Conservation (phyloP, 768 basidiomycete genomes). For the Mrakia gelida region DNA sequence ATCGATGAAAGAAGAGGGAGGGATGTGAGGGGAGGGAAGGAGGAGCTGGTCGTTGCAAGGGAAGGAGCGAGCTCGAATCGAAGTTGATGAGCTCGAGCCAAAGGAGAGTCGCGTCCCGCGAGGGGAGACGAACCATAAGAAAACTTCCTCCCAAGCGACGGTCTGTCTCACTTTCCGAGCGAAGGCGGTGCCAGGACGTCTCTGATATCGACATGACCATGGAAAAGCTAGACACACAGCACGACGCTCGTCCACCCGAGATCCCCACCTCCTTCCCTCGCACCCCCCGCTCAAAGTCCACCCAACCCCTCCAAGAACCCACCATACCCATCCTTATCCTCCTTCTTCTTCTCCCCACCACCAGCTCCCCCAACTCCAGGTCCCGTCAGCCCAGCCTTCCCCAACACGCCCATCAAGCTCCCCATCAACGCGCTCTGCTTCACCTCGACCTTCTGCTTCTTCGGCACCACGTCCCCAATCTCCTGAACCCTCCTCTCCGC, state of each 20-base stretch:
- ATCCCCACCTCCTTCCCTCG: not conserved
- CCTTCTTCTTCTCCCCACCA: conserved; percentile 22
- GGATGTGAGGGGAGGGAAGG: not conserved
- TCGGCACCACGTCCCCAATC: not conserved
- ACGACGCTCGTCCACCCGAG: not conserved
- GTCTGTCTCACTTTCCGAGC: too few species aligned
- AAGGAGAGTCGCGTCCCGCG: too few species aligned
- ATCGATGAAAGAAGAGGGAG: too few species aligned
- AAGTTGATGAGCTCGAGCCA: not conserved
- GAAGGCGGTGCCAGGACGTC: too few species aligned
- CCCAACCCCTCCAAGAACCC: conserved; percentile 19
- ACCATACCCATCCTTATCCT: conserved; percentile 21
- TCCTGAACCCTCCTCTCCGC: not conserved
- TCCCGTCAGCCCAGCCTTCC: conserved; percentile 22
- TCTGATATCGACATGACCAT: too few species aligned
- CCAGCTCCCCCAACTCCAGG: not conserved
- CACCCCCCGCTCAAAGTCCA: not conserved
- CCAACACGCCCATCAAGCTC: conserved; percentile 25
- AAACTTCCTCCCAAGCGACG: too few species aligned
- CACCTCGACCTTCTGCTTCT: conserved; percentile 9
- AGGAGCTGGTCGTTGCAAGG: not conserved
- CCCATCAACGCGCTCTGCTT: conserved; percentile 20
- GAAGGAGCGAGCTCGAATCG: not conserved
- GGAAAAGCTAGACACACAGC: too few species aligned
- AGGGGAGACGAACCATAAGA: too few species aligned